A percentile compares a stretch with the other conserved stretches of the same genome.
phyloP scores from a whole-genome alignment of 768 basidiomycete species.

The Amanita pallidorosea region DNA sequence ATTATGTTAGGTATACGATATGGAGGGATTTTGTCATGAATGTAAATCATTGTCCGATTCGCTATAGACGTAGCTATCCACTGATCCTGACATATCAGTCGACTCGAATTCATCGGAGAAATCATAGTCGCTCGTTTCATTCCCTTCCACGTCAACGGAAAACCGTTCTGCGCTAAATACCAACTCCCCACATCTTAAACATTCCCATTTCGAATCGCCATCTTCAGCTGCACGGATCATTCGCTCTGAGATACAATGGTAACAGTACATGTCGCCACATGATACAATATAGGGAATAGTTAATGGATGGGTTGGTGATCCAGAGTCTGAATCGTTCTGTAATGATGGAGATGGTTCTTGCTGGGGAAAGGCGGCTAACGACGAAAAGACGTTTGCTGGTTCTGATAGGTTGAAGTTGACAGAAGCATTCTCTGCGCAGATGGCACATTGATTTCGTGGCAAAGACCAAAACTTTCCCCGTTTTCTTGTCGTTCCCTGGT shows the following conservation, averaged over 20 bases:
- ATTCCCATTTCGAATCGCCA: slow-evolving; percentile 60
- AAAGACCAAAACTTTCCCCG: slow-evolving; percentile 63
- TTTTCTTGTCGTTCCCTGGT: not conserved
- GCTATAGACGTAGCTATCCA: slow-evolving; percentile 31
- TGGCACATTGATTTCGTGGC: slow-evolving; percentile 72
- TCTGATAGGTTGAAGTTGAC: slow-evolving; percentile 48
- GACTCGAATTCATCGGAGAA: slow-evolving; percentile 37
- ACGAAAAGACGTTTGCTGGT: slow-evolving; percentile 36
- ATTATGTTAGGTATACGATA: not conserved
- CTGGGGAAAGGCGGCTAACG: slow-evolving; percentile 16
- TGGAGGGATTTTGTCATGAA: not conserved
- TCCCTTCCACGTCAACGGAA: slow-evolving; percentile 30
- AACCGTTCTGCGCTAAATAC: slow-evolving; percentile 60
- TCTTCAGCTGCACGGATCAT: slow-evolving; percentile 66
- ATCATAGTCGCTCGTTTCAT: slow-evolving; percentile 45
- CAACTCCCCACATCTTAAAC: slow-evolving; percentile 63
- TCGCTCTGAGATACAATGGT: slow-evolving; percentile 81
- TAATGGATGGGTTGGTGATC: slow-evolving; percentile 53
- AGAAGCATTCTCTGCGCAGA: slow-evolving; percentile 74
- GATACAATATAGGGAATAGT: slow-evolving; percentile 76
- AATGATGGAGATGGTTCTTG: slow-evolving; percentile 13
- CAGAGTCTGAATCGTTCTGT: slow-evolving; percentile 19
- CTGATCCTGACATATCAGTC: slow-evolving; percentile 48
- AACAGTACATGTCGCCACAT: slow-evolving; percentile 86
- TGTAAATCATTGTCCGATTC: slow-evolving; percentile 21